Conservation (phyloP, 73 alveolate genomes). For the Tetrahymena elliotti region DNA sequence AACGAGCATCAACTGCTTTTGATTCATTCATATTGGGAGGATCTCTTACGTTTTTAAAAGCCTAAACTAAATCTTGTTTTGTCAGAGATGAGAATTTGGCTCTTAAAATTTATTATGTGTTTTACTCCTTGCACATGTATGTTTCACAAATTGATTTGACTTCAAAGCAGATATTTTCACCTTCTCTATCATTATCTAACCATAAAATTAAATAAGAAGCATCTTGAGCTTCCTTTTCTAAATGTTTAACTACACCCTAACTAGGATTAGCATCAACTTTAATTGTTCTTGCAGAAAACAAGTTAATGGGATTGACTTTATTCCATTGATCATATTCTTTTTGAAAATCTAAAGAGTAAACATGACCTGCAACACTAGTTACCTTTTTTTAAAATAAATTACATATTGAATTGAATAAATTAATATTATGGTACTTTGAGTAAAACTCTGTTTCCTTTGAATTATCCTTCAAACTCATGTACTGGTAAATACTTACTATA, state of each 20-base stretch:
- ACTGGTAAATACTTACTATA: not conserved
- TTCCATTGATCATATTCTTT: constrained; percentile 32
- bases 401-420: not conserved
- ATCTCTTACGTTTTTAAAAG: constrained; percentile 64
- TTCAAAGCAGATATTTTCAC: constrained; percentile 99
- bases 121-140: constrained; percentile 56
- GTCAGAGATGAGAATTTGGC: constrained; percentile 94
- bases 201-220: constrained; percentile 90
- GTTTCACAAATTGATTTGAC: constrained; percentile 73
- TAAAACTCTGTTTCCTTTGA: not conserved
- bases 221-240: constrained; percentile 68
- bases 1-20: constrained; percentile 94
- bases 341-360: not conserved
- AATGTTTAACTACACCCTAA: constrained; percentile 31
- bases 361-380: not conserved
- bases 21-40: constrained; percentile 87
- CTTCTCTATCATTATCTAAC: constrained; percentile 99
- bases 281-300: constrained; percentile 91
- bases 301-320: constrained; percentile 83
- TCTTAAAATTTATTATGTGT: constrained; percentile 48
- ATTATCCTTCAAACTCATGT: not conserved
- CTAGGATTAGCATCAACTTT: constrained; percentile 80
- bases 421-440: not conserved
- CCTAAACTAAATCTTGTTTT: constrained; percentile 71
- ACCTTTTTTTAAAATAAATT: not conserved